Evolutionary conservation across 768 basidiomycete species (phyloP).

Genomic region (Boletus sp.): DNA sequence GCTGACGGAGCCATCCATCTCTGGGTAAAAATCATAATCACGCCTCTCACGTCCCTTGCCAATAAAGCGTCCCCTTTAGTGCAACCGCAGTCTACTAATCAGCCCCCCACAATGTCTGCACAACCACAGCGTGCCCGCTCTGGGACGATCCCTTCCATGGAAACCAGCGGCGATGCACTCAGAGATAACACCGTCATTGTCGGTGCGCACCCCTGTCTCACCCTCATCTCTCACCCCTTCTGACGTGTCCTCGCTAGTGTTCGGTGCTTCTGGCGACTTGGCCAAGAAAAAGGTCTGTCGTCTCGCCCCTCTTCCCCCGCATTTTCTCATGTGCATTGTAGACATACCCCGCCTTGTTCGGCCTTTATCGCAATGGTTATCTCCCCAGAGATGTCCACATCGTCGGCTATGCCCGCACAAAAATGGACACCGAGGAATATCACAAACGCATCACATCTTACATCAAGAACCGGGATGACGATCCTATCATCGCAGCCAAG

Average conservation of each 20-base stretch:
- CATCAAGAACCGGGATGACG: constrained; percentile 75
- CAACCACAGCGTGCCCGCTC: constrained; percentile 57
- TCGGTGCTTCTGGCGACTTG: constrained; percentile 95
- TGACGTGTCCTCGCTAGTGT: constrained; percentile 49
- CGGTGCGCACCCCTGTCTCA: constrained; percentile 48
- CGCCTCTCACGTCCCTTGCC: constrained; percentile 21
- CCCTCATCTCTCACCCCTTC: constrained; percentile 1
- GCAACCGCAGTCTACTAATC: neutral
- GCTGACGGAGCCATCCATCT: constrained; percentile 15
- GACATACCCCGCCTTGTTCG: constrained; percentile 96
- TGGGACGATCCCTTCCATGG: constrained; percentile 91
- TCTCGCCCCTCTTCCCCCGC: neutral
- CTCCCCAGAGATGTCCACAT: constrained; percentile 85
- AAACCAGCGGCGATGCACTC: constrained; percentile 65
- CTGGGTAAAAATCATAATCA: constrained; percentile 2
- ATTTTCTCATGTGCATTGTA: constrained; percentile 42
- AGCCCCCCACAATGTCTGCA: constrained; percentile 17
- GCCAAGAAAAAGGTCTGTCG: constrained; percentile 93
- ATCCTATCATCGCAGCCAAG: constrained; percentile 53
- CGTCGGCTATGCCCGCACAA: constrained; percentile 95
- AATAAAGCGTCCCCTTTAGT: constrained; percentile 16
- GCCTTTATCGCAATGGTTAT: constrained; percentile 75
- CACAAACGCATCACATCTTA: constrained; percentile 80
- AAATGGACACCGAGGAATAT: constrained; percentile 86
- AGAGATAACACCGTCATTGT: constrained; percentile 88